phyloP scores from a whole-genome alignment of 2,329 filamentous ascomycete species.

The Xylariales sp. region DNA sequence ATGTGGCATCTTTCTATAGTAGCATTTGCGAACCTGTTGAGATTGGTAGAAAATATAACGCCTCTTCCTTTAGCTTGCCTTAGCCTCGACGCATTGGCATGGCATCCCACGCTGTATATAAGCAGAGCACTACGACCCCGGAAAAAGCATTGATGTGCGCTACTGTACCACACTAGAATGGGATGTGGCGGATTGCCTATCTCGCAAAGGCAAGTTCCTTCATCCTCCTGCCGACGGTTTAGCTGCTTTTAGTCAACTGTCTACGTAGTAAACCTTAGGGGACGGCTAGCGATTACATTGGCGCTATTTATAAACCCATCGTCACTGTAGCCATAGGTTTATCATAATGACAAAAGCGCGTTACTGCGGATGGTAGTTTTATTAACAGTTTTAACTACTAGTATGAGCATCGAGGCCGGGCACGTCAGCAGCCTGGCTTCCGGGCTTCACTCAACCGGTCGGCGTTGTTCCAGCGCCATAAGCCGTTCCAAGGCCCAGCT shows the following conservation, averaged over 20 bases:
- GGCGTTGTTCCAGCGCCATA: conserved; percentile 25
- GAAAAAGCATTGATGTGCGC: conserved; percentile 3
- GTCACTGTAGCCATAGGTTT: background rate
- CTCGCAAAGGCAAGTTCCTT: conserved; percentile 1
- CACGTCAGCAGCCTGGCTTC: background rate
- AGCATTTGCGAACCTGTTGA: conserved; percentile 22
- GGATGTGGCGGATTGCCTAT: conserved; percentile 13
- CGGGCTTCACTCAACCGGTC: conserved; percentile 1
- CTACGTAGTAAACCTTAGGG: background rate
- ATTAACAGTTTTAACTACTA: background rate
- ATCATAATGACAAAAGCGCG: background rate
- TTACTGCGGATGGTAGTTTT: background rate
- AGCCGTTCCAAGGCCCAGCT: conserved; percentile 23
- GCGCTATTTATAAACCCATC: conserved; percentile 15
- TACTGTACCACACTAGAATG: conserved; percentile 13
- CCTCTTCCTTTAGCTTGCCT: conserved; percentile 26
- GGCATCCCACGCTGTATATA: conserved; percentile 33
- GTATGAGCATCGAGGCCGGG: background rate
- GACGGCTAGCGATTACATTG: background rate
- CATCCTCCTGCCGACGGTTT: conserved; percentile 11
- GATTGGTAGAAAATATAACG: conserved; percentile 21
- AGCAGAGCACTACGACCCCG: conserved; percentile 24
- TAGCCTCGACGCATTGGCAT: conserved; percentile 28
- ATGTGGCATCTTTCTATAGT: conserved; percentile 28
- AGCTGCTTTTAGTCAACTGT: background rate